phyloP scores from a whole-genome alignment of 106 monocot species.

The Acorus gramineus region DNA sequence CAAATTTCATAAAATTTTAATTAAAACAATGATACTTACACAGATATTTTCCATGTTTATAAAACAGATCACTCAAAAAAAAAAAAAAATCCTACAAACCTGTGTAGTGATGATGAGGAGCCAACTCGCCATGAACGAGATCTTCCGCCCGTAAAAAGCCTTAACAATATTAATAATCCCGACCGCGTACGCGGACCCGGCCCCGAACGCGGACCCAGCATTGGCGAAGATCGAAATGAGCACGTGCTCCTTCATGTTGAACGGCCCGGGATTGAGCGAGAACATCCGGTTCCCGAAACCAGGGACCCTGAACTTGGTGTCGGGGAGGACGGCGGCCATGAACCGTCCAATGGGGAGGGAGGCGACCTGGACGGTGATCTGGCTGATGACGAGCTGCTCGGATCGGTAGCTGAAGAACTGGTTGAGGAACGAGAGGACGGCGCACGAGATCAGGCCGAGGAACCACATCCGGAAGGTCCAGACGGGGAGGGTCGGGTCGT shows the following conservation, averaged over 20 bases:
- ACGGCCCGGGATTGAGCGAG: conserved; percentile 89
- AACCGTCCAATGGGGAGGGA: conserved; percentile 75
- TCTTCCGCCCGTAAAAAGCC: conserved; percentile 73
- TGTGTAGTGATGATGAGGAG: conserved; percentile 83
- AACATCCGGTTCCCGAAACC: conserved; percentile 50
- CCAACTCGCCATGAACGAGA: conserved; percentile 74
- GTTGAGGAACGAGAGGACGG: conserved; percentile 75
- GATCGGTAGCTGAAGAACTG: conserved; percentile 94
- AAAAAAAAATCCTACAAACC: conserved; percentile 17
- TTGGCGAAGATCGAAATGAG: conserved; percentile 96
- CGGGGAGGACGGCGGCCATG: conserved; percentile 51
- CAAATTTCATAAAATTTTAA: no score
- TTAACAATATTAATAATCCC: conserved; percentile 70
- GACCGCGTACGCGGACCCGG: conserved; percentile 80
- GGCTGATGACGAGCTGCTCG: conserved; percentile 75
- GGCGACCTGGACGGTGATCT: conserved; percentile 94
- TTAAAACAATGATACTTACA: no score
- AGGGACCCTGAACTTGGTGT: conserved; percentile 38
- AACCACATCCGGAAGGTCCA: conserved; percentile 99
- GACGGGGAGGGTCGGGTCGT: conserved; percentile 78
- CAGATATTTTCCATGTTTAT: not conserved
- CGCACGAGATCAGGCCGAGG: conserved; percentile 69
- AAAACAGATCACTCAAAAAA: not conserved
- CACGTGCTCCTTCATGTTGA: conserved; percentile 97
- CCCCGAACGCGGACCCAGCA: conserved; percentile 83